Conservation (phyloP, 164 flowering plant genomes). For the Chloranthus sessilifolius region DNA sequence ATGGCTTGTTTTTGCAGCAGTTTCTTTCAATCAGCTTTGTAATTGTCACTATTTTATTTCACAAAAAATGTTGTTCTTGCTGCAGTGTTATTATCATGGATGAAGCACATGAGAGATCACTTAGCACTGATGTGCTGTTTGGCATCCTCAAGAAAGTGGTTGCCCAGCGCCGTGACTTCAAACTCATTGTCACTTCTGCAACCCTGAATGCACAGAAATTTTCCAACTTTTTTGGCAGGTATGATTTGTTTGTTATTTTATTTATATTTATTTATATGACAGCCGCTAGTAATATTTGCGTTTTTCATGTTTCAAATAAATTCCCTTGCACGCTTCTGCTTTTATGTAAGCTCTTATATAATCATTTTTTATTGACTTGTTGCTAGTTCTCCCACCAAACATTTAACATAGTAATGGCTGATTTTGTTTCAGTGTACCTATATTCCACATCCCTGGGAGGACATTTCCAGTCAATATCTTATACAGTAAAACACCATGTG, state of each 20-base stretch:
- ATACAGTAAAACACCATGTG: constrained; percentile 81
- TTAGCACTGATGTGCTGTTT: constrained; percentile 90
- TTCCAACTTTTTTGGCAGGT: constrained; percentile 96
- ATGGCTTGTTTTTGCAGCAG: too few relatives aligned
- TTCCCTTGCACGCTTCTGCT: too few relatives aligned
- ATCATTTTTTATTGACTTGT: too few relatives aligned
- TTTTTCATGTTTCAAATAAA: too few relatives aligned
- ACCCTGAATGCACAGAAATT: constrained; percentile 95
- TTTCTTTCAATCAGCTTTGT: too few relatives aligned
- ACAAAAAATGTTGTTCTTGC: not conserved
- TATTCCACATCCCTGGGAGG: constrained; percentile 84
- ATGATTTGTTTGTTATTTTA: constrained; percentile 11
- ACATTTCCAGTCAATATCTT: constrained; percentile 79
- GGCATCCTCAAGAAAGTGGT: constrained; percentile 97
- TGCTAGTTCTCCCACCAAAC: too few relatives aligned
- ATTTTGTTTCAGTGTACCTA: constrained; percentile 75
- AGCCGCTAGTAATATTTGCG: too few relatives aligned
- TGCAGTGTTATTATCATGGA: constrained; percentile 93
- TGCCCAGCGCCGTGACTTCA: constrained; percentile 91
- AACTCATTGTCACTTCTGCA: constrained; percentile 98
- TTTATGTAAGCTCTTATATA: too few relatives aligned
- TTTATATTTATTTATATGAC: too few relatives aligned
- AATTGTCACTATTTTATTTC: too few relatives aligned
- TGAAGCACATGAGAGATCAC: constrained; percentile 97
- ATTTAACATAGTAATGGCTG: too few relatives aligned